These are phyloP conservation scores for Diutina ranongensis DNA, from an alignment of 1,139 yeast species.

Conservation along the genomic window DNA sequence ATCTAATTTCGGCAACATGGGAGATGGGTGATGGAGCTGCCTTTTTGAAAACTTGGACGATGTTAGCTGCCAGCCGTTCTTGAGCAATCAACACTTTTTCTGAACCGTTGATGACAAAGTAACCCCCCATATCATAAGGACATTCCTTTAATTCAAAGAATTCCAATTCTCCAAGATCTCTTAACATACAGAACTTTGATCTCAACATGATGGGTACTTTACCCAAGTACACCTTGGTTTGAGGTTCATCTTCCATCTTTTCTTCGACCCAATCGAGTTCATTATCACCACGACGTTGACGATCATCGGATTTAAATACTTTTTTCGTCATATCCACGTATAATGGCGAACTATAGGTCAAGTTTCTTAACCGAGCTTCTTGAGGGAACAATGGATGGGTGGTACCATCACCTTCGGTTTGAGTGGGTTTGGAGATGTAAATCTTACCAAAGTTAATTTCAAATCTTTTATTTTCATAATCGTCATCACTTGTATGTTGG, in stretches of 20 bases:
- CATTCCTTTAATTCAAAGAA: constrained; percentile 93
- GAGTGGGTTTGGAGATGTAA: constrained; percentile 91
- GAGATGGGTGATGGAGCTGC: constrained; percentile 96
- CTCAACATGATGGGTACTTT: constrained; percentile 97
- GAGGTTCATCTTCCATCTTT: constrained; percentile 31
- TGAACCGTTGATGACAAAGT: constrained; percentile 94
- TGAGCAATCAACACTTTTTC: constrained; percentile 97
- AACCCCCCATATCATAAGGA: constrained; percentile 99
- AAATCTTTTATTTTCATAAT: constrained; percentile 81
- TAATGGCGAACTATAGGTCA: constrained; percentile 91
- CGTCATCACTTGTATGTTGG: constrained; percentile 86
- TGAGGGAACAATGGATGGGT: constrained; percentile 98
- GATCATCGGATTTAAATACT: constrained; percentile 75
- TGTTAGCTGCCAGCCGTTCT: constrained; percentile 96
- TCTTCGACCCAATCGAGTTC: constrained; percentile 67
- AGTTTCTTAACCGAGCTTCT: constrained; percentile 90
- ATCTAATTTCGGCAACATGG: constrained; percentile 92
- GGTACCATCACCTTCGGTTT: constrained; percentile 98
- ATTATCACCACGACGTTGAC: constrained; percentile 39
- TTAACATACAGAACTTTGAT: constrained; percentile 88
- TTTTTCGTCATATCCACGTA: constrained; percentile 93
- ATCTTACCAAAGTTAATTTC: constrained; percentile 96
- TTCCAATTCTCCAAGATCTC: constrained; percentile 90
- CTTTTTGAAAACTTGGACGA: constrained; percentile 95
- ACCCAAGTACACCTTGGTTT: constrained; percentile 80